Percentiles rank a stretch among this genome's conserved stretches.
Conservation (phyloP, 768 basidiomycete species). For the Pholiota microspora region DNA sequence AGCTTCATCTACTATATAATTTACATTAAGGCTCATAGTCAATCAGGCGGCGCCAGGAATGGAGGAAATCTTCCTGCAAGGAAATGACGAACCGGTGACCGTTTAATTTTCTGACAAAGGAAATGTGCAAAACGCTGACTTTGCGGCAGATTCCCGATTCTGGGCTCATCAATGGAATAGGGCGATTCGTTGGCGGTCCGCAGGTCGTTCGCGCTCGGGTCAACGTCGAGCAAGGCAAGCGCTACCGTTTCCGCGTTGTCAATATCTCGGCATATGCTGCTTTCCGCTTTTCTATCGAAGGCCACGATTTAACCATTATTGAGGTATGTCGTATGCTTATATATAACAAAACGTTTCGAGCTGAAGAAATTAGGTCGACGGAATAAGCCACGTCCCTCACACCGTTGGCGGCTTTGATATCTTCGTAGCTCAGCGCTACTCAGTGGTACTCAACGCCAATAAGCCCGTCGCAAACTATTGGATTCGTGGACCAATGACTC, state of each 20-base stretch:
- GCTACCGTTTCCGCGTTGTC: constrained; percentile 56
- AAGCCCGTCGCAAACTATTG: constrained; percentile 48
- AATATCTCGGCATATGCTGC: constrained; percentile 44
- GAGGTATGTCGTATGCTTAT: too few relatives aligned
- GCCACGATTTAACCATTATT: constrained; percentile 25
- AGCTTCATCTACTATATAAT: background rate
- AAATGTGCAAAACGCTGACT: too few relatives aligned
- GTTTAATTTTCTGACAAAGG: background rate
- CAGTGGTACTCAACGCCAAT: constrained; percentile 36
- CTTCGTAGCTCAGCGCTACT: constrained; percentile 52
- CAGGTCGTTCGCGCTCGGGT: constrained; percentile 20
- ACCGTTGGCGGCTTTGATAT: constrained; percentile 39
- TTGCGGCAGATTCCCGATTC: constrained; percentile 19
- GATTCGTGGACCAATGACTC: constrained; percentile 35
- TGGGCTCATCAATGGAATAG: constrained; percentile 21
- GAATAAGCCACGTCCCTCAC: constrained; percentile 27
- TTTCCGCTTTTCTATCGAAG: constrained; percentile 37
- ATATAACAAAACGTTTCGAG: too few relatives aligned
- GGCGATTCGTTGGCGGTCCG: constrained; percentile 21
- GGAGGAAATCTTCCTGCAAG: constrained; percentile 15
- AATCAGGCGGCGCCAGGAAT: constrained; percentile 13
- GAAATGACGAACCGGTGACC: constrained; percentile 19
- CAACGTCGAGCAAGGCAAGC: constrained; percentile 37
- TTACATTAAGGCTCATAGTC: background rate
- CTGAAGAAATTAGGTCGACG: constrained; percentile 33